Evolutionary conservation across 31 red algal genomes (phyloP).

Genomic region (Endocladia muricata): DNA sequence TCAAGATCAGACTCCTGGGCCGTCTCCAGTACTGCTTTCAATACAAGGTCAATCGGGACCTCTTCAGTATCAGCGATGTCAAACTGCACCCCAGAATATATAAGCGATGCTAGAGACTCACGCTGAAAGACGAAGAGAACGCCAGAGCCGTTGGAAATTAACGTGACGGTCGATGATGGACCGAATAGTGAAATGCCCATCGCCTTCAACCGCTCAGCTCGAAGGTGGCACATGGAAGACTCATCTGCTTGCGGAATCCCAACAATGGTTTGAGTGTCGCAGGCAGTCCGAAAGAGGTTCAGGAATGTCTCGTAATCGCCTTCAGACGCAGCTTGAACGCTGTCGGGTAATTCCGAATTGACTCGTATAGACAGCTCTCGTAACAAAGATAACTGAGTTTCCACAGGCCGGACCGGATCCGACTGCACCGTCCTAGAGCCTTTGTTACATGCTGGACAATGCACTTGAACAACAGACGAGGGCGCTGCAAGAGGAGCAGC

Average conservation of each 20-base stretch:
- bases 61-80: slow-evolving; percentile 40
- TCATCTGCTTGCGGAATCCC: not conserved
- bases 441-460: not conserved
- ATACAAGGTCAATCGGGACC: slow-evolving; percentile 35
- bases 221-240: slow-evolving; percentile 36
- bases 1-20: slow-evolving; percentile 38
- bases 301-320: slow-evolving; percentile 40
- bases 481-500: not conserved
- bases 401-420: not conserved
- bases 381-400: slow-evolving; percentile 21
- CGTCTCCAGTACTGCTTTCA: slow-evolving; percentile 48
- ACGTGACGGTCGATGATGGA: slow-evolving; percentile 29
- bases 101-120: slow-evolving; percentile 29
- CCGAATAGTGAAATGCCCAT: slow-evolving; percentile 54
- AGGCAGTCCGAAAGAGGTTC: slow-evolving; percentile 40
- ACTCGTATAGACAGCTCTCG: slow-evolving; percentile 33
- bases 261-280: slow-evolving; percentile 45
- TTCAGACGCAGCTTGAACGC: slow-evolving; percentile 1
- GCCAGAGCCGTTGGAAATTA: slow-evolving; percentile 55
- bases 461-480: too few relatives aligned
- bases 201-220: slow-evolving; percentile 42
- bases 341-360: not conserved
- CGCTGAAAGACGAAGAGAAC: slow-evolving; percentile 39
- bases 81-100: slow-evolving; percentile 51
- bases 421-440: not conserved